These are phyloP conservation scores for Letharia columbiana DNA, from an alignment of 495 filamentous ascomycete species.

Conservation along the genomic window DNA sequence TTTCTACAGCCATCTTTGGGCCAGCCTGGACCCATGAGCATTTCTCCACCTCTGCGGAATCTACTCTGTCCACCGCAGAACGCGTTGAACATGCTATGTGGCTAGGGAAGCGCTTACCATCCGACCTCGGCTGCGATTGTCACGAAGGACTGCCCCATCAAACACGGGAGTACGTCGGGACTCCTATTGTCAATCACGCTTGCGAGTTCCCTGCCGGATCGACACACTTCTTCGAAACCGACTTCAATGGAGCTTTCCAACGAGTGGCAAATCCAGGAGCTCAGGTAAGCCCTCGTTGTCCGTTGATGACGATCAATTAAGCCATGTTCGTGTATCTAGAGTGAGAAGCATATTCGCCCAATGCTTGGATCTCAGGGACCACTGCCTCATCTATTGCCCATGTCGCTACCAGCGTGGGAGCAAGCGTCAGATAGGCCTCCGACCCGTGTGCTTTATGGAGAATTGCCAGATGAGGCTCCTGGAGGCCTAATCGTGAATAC, in stretches of 20 bases:
- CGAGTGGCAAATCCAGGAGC: not conserved
- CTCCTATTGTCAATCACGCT: constrained; percentile 4
- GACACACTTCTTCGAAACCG: constrained; percentile 34
- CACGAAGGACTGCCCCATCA: constrained; percentile 12
- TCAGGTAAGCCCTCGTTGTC: not conserved
- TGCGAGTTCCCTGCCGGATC: constrained; percentile 27
- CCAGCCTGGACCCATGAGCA: constrained; percentile 42
- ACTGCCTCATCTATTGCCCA: constrained; percentile 10
- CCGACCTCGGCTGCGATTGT: constrained; percentile 20
- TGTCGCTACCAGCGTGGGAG: not conserved
- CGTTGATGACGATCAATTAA: not conserved
- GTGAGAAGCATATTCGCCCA: not conserved
- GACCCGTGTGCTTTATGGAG: constrained; percentile 8
- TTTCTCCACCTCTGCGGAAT: constrained; percentile 21
- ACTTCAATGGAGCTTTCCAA: constrained; percentile 34
- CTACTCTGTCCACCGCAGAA: constrained; percentile 23
- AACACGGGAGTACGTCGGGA: constrained; percentile 3
- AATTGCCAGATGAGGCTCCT: constrained; percentile 5
- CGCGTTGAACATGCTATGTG: constrained; percentile 33
- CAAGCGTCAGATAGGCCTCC: not conserved
- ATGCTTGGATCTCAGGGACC: constrained; percentile 12
- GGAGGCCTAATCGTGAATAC: constrained; percentile 1
- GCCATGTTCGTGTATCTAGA: not conserved
- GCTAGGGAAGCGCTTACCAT: constrained; percentile 28
- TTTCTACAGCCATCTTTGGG: constrained; percentile 36